phyloP scores from a whole-genome alignment of 345 rosid genomes.

The Arabidopsis suecica region DNA sequence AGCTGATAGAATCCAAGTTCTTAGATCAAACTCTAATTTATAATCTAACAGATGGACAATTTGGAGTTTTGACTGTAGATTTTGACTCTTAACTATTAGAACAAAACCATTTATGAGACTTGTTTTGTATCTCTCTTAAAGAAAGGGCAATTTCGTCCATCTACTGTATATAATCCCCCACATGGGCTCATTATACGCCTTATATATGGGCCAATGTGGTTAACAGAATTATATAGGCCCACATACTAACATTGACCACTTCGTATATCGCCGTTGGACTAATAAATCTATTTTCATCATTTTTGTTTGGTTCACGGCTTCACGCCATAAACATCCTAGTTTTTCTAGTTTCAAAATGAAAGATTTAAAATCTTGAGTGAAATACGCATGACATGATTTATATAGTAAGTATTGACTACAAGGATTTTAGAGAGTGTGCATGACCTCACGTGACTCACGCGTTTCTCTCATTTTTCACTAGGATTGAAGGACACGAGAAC shows the following conservation, averaged over 20 bases:
- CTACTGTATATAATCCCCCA: neutral
- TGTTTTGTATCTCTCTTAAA: neutral
- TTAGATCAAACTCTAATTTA: constrained; percentile 11
- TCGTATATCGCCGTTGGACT: neutral
- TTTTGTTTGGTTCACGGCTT: neutral
- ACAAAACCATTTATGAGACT: constrained; percentile 12
- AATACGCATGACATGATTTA: neutral
- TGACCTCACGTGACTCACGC: neutral
- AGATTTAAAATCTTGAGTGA: neutral
- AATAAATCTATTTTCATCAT: neutral
- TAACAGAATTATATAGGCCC: neutral
- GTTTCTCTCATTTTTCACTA: neutral
- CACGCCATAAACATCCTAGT: neutral
- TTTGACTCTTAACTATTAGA: neutral
- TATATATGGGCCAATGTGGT: constrained; percentile 1
- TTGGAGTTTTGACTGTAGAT: neutral
- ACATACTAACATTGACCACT: neutral
- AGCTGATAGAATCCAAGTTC: constrained; percentile 1
- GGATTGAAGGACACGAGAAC: neutral
- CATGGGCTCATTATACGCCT: neutral
- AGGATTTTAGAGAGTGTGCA: neutral
- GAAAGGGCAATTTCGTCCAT: neutral
- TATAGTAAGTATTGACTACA: no score
- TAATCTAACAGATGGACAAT: neutral
- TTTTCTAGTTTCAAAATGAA: neutral